These are phyloP conservation scores for Mycena epipterygia DNA, from an alignment of 768 basidiomycete species.

Conservation along the genomic window DNA sequence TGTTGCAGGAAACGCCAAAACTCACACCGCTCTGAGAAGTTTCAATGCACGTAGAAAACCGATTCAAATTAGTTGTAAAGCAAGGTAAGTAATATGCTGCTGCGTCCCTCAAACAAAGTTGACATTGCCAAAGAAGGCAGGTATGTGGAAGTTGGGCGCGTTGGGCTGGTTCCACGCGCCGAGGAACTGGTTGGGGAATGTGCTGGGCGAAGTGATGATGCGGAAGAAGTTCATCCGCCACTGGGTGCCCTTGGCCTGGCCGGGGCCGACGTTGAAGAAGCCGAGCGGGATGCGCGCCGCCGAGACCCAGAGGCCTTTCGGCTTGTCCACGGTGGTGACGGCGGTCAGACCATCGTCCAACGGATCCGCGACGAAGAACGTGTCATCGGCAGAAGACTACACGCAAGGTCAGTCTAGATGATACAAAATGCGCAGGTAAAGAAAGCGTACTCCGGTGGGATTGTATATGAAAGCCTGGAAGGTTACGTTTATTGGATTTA, in stretches of 20 bases:
- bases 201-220: constrained; percentile 25
- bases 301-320: constrained; percentile 30
- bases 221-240: constrained; percentile 38
- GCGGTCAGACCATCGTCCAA: constrained; percentile 30
- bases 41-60: no score
- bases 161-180: constrained; percentile 31
- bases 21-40: no score
- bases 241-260: constrained; percentile 27
- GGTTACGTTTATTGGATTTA: constrained; percentile 34
- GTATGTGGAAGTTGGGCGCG: no score
- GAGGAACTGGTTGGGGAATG: constrained; percentile 32
- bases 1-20: no score
- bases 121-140: no score
- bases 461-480: constrained; percentile 36
- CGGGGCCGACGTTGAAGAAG: constrained; percentile 33
- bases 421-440: not conserved
- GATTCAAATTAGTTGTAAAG: no score
- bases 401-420: not conserved
- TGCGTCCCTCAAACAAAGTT: no score
- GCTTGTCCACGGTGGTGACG: constrained; percentile 26
- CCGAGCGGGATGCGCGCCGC: constrained; percentile 33
- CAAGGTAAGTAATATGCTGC: no score
- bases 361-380: constrained; percentile 28
- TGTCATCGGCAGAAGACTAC: constrained; percentile 28
- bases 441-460: constrained; percentile 24